Evolutionary conservation across 371 early-diverging fungal genomes (phyloP).

Genomic region (Funneliformis caledonium): DNA sequence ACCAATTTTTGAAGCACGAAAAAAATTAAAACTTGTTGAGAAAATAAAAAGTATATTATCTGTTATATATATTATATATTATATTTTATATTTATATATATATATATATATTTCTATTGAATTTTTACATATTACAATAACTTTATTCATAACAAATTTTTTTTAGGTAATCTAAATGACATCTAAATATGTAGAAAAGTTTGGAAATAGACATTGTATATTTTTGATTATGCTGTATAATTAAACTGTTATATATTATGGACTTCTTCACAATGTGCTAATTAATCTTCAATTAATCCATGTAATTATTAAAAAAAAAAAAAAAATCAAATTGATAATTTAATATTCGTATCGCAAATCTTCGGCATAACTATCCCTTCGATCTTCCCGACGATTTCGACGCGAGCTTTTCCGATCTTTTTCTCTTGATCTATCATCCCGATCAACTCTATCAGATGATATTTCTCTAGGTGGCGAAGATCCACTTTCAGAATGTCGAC

Average conservation of each 20-base stretch:
- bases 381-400: constrained; percentile 30
- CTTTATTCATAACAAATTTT: too few species aligned
- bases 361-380: constrained; percentile 35
- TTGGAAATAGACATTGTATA: too few species aligned
- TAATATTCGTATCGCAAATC: constrained; percentile 29
- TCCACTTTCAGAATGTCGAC: background rate
- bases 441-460: too few species aligned
- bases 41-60: background rate
- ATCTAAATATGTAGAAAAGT: too few species aligned
- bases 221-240: too few species aligned
- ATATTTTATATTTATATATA: too few species aligned
- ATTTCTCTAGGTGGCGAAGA: constrained; percentile 4
- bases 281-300: background rate
- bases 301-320: background rate
- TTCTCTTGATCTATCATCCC: constrained; percentile 12
- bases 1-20: background rate
- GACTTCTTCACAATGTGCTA: too few species aligned
- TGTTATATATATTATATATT: background rate
- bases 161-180: too few species aligned
- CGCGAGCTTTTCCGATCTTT: constrained; percentile 8
- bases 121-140: too few species aligned
- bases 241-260: too few species aligned
- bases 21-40: background rate
- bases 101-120: too few species aligned
- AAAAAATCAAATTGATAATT: background rate